These are phyloP conservation scores for Pinus tabuliformis DNA, from an alignment of 75 land plant genomes.

Conservation along the genomic window DNA sequence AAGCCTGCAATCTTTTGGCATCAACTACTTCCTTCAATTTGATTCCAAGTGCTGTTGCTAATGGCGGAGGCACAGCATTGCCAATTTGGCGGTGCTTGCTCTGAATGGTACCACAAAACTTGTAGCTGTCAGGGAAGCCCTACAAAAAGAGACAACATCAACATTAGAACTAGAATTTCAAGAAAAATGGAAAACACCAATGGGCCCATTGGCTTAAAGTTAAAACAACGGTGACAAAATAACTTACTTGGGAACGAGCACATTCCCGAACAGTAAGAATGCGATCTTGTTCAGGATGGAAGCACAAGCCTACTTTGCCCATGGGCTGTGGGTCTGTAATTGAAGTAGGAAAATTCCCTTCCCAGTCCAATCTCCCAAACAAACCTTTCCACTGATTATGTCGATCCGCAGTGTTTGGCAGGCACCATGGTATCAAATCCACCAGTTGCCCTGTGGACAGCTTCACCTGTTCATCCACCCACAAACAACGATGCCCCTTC, in stretches of 20 bases:
- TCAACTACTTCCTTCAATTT: conserved; percentile 85
- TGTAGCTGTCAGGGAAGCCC: conserved; percentile 89
- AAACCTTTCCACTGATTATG: conserved; percentile 79
- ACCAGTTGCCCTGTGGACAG: conserved; percentile 83
- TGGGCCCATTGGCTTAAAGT: background rate
- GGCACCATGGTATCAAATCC: conserved; percentile 97
- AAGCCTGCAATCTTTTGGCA: background rate
- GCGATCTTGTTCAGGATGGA: conserved; percentile 95
- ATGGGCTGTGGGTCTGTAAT: conserved; percentile 98
- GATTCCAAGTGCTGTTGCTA: conserved; percentile 83
- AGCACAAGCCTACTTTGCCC: conserved; percentile 99
- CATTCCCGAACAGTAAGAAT: conserved; percentile 96
- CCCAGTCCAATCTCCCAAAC: conserved; percentile 70
- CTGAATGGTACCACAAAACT: conserved; percentile 74
- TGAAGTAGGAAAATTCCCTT: conserved; percentile 73
- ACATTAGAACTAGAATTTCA: background rate
- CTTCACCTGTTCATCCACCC: conserved; percentile 49
- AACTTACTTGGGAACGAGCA: conserved; percentile 88
- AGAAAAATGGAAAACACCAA: background rate
- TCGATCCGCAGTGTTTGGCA: conserved; percentile 67
- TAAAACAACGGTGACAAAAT: background rate
- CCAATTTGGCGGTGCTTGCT: conserved; percentile 89
- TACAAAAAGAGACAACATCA: conserved; percentile 26
- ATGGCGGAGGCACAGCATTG: conserved; percentile 97
- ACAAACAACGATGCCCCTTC: background rate